Conservation (phyloP, 352 stramenopile species). For the Nannochloropsis limnetica region DNA sequence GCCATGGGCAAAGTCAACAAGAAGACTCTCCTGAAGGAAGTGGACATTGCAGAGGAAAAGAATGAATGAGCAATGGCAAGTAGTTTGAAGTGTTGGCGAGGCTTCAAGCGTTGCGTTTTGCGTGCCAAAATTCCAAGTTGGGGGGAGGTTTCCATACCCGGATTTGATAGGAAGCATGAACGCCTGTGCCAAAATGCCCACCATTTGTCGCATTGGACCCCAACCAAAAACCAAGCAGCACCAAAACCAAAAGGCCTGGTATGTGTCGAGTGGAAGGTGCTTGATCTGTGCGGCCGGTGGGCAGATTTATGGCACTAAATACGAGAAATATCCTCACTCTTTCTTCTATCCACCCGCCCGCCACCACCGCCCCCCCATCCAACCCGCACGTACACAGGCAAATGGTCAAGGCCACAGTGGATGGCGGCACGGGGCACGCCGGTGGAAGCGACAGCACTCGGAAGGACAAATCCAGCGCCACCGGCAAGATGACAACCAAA, state of each 20-base stretch:
- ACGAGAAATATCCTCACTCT: neutral
- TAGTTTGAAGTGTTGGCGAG: no score
- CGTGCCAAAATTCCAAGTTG: no score
- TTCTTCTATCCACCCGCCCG: no score
- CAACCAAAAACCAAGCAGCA: neutral
- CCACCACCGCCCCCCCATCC: neutral
- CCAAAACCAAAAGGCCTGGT: neutral
- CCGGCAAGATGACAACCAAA: neutral
- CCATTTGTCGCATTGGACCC: neutral
- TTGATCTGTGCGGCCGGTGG: neutral
- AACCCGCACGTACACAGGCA: neutral
- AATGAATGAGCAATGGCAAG: no score
- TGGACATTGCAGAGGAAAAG: neutral
- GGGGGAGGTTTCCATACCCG: no score
- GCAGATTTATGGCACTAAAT: neutral
- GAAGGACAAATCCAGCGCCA: neutral
- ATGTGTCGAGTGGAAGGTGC: neutral
- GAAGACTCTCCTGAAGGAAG: constrained; percentile 62
- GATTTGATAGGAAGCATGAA: no score
- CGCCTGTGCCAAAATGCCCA: no score
- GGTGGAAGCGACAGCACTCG: neutral
- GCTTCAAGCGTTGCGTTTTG: no score
- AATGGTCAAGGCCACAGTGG: neutral
- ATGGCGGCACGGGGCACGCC: neutral
- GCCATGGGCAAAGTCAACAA: constrained; percentile 87